These are phyloP conservation scores for Cercis canadensis DNA, from an alignment of 306 rosid genomes.

Conservation along the genomic window DNA sequence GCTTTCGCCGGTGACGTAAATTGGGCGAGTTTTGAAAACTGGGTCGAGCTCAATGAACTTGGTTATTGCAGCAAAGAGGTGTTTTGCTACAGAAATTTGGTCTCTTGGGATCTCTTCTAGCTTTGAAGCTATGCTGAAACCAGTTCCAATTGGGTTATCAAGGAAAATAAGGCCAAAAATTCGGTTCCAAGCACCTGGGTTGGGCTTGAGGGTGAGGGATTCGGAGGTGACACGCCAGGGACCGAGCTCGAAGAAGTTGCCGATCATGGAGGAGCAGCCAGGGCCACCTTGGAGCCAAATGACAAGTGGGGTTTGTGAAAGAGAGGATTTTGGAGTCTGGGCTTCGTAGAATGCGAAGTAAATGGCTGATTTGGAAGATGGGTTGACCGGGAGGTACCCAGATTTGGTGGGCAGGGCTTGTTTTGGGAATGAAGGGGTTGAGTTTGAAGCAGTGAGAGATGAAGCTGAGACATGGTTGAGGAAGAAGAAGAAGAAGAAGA, in stretches of 20 bases:
- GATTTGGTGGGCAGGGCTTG: constrained; percentile 75
- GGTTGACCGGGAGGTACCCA: constrained; percentile 66
- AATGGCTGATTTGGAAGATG: constrained; percentile 60
- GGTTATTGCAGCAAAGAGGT: constrained; percentile 70
- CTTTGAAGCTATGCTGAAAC: constrained; percentile 69
- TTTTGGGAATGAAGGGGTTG: constrained; percentile 47
- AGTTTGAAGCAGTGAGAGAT: background rate
- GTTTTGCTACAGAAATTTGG: constrained; percentile 57
- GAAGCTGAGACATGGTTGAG: background rate
- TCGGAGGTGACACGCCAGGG: constrained; percentile 68
- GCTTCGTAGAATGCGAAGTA: constrained; percentile 87
- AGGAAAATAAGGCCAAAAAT: constrained; percentile 73
- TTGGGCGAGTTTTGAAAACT: constrained; percentile 59
- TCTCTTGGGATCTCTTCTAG: constrained; percentile 67
- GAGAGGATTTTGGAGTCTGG: constrained; percentile 40
- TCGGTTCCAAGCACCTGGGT: constrained; percentile 75
- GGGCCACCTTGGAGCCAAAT: constrained; percentile 97
- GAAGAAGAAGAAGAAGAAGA: constrained; percentile 8
- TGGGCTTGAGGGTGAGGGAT: constrained; percentile 49
- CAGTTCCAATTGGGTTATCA: constrained; percentile 82
- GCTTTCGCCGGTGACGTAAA: constrained; percentile 84
- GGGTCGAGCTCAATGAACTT: constrained; percentile 57
- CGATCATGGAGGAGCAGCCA: constrained; percentile 90
- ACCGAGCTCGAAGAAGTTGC: constrained; percentile 82
- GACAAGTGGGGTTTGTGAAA: constrained; percentile 74